Evolutionary conservation across 257 asterid species (phyloP).

Genomic region (Petunia secreta): DNA sequence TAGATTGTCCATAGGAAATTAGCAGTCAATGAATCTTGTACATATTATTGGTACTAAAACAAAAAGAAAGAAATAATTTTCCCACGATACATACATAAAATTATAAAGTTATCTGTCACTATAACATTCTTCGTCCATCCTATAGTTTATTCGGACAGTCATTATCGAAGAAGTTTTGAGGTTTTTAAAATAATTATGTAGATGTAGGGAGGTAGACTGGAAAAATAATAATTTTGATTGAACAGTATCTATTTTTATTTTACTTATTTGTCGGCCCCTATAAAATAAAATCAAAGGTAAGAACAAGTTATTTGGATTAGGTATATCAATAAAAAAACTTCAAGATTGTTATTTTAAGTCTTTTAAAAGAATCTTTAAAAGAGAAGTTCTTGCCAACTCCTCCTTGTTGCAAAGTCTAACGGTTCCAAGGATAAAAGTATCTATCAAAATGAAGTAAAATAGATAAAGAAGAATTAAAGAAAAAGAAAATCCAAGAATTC

Average conservation of each 20-base stretch:
- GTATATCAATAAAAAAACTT: conserved; percentile 16
- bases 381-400: conserved; percentile 28
- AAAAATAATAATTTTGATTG: too few species aligned
- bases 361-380: not conserved
- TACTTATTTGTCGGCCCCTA: not conserved
- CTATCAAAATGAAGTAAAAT: not conserved
- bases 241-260: not conserved
- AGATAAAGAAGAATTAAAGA: too few species aligned
- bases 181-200: not conserved
- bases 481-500: too few species aligned
- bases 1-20: not conserved
- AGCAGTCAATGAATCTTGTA: not conserved
- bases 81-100: not conserved
- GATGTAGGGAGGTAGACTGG: too few species aligned
- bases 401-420: not conserved
- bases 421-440: not conserved
- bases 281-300: not conserved
- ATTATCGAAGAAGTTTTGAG: conserved; percentile 14
- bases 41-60: not conserved
- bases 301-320: conserved; percentile 30
- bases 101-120: not conserved
- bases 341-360: not conserved
- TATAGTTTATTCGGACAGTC: conserved; percentile 19
- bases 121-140: not conserved
- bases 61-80: not conserved